phyloP scores from a whole-genome alignment of 2,329 filamentous ascomycete species.

The Phyllosticta capitalensis region DNA sequence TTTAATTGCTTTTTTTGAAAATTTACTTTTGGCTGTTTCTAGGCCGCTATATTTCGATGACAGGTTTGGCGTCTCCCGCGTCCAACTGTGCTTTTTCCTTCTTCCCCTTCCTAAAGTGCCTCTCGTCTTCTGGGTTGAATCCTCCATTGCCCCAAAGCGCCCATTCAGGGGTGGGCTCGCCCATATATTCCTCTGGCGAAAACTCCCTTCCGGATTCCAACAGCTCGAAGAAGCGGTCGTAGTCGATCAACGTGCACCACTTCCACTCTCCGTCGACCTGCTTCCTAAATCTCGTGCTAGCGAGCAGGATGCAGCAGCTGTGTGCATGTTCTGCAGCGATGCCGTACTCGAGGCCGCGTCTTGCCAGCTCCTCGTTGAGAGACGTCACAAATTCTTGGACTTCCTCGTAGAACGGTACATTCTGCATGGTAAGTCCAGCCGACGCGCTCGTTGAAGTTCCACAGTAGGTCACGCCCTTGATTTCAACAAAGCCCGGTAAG shows the following conservation, averaged over 20 bases:
- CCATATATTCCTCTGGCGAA: constrained; percentile 84
- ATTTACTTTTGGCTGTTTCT: not conserved
- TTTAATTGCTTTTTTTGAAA: not conserved
- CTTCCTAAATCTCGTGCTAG: constrained; percentile 67
- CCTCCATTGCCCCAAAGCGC: constrained; percentile 90
- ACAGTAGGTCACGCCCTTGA: constrained; percentile 96
- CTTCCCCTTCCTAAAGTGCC: constrained; percentile 79
- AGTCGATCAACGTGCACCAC: constrained; percentile 91
- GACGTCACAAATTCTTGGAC: constrained; percentile 73
- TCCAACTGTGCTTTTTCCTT: constrained; percentile 15
- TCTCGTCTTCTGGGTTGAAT: constrained; percentile 81
- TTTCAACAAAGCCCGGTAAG: constrained; percentile 83
- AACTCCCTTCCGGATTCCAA: constrained; percentile 68
- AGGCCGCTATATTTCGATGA: constrained; percentile 4
- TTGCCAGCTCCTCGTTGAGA: constrained; percentile 58
- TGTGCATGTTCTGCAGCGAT: constrained; percentile 93
- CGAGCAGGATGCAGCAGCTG: constrained; percentile 84
- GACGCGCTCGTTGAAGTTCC: constrained; percentile 77
- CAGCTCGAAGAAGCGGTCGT: constrained; percentile 76
- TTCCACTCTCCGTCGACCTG: constrained; percentile 61
- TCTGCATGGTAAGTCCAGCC: constrained; percentile 89
- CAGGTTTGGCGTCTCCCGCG: not conserved
- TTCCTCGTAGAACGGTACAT: constrained; percentile 92
- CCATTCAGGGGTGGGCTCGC: constrained; percentile 78
- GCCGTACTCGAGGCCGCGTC: constrained; percentile 69